These are phyloP conservation scores for Colletotrichum cordylinicola DNA, from an alignment of 2,329 filamentous ascomycete genomes.

Conservation along the genomic window DNA sequence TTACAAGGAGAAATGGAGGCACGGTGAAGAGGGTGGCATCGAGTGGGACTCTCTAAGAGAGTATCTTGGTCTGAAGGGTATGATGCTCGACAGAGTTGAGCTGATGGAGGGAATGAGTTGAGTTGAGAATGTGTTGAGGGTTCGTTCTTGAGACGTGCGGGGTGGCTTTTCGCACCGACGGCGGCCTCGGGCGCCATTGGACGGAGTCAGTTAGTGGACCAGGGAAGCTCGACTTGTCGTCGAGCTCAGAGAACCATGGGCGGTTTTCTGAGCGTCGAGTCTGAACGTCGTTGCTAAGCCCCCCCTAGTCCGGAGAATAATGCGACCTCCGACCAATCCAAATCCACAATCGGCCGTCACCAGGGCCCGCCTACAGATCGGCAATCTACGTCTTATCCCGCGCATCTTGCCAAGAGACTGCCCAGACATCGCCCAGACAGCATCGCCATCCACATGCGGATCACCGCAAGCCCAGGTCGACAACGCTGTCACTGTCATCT, in stretches of 20 bases:
- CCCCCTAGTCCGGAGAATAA: conserved; percentile 24
- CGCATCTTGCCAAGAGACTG: conserved; percentile 24
- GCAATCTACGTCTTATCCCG: conserved; percentile 25
- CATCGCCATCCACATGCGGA: conserved; percentile 20
- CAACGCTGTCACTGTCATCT: conserved; percentile 21
- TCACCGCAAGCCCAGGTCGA: conserved; percentile 16
- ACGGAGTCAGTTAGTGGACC: background rate
- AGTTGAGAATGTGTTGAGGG: conserved; percentile 12
- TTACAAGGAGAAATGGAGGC: conserved; percentile 79
- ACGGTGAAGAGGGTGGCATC: conserved; percentile 88
- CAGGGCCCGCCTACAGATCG: conserved; percentile 15
- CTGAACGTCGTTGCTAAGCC: conserved; percentile 21
- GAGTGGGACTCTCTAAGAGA: conserved; percentile 90
- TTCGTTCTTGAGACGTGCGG: conserved; percentile 17
- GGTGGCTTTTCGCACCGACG: background rate
- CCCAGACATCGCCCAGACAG: conserved; percentile 22
- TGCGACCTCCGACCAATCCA: conserved; percentile 19
- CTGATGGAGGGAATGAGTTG: conserved; percentile 87
- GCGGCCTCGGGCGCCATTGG: conserved; percentile 1
- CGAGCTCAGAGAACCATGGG: conserved; percentile 9
- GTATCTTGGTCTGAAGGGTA: conserved; percentile 81
- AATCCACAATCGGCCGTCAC: conserved; percentile 6
- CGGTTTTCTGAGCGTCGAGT: conserved; percentile 3
- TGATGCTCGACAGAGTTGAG: conserved; percentile 89
- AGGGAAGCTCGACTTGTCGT: conserved; percentile 14